Base-by-base conservation (phyloP, 176 grass and related monocot genomes). In the Bolboschoenus planiculmis region DNA sequence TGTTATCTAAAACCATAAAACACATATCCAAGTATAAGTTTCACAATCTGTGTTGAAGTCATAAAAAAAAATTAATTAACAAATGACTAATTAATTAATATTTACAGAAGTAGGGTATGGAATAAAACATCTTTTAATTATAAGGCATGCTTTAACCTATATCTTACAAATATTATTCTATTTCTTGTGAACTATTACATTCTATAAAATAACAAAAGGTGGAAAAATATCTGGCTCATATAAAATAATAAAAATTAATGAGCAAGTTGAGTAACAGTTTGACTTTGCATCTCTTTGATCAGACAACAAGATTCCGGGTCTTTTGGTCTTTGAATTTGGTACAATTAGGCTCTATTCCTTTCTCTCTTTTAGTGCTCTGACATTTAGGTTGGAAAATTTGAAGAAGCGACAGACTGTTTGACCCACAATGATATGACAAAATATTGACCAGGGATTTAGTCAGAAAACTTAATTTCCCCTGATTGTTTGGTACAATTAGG, bases 401-500 rank as follows among this genome's bases (percentile, higher is more conserved):
- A 82, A 20, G 2, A 82, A 26, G 42, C 10, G 56, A 82, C 79
- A 82, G 58, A 81, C 35, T 65, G 15, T 63, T n/a, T 81, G 34
- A 81, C 55, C 10, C 56, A 42, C 4, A 62, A 60, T 56, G 23
- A 73, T 46, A 18, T 71, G 20, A 66, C 31, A 66, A 37, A 43
- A 79, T 78, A 53, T 56, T 81, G 55, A 81, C 79, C 56, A 5
- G 21, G 21, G 58, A 63, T 62, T 82, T 82, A 61, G 79, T 65
- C 39, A 65, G 27, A 42, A 6, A 39, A 14, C 37, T 30, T 34
- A 39, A 11, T 36, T 30, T 36, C 16, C 36, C 36, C 16, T 80
- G 16, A 65, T 64, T 39, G 26, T 82, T 63, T 50, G 36, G 65
- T 39, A 70, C 63, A 63, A 27, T 63, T 63, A 33, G 27, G 60